Conservation (phyloP, 2,329 filamentous ascomycete genomes). For the Sporothrix schenckii region DNA sequence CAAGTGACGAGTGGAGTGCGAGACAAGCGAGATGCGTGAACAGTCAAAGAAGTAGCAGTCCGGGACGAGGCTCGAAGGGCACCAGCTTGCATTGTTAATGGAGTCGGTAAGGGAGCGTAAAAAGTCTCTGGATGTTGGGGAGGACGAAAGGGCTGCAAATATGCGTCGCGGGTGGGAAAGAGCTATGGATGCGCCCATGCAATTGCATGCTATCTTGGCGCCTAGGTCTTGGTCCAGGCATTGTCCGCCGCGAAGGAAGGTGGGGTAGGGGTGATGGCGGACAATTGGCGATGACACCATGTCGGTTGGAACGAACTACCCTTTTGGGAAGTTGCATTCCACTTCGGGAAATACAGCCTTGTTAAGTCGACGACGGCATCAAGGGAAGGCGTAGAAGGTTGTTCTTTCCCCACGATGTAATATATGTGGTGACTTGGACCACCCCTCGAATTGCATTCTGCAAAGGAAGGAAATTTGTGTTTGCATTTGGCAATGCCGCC, state of each 20-base stretch:
- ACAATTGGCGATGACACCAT: slow-evolving; percentile 17
- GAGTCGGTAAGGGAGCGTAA: background rate
- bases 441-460: no score
- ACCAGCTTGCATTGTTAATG: slow-evolving; percentile 18
- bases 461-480: background rate
- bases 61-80: slow-evolving; percentile 12
- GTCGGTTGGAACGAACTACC: background rate
- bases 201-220: slow-evolving; percentile 13
- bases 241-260: slow-evolving; percentile 2
- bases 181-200: slow-evolving; percentile 5
- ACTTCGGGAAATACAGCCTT: background rate
- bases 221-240: background rate
- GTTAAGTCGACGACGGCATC: background rate
- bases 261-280: slow-evolving; percentile 8
- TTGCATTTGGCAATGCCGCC: background rate
- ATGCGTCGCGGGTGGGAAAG: background rate
- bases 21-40: background rate
- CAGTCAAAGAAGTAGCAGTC: background rate
- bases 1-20: background rate
- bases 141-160: slow-evolving; percentile 3
- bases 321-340: slow-evolving; percentile 19
- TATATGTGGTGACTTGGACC: background rate
- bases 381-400: background rate
- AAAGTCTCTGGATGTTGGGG: background rate
- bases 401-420: background rate